These are phyloP conservation scores for Clausena lansium DNA, from an alignment of 345 rosid genomes.

Conservation along the genomic window DNA sequence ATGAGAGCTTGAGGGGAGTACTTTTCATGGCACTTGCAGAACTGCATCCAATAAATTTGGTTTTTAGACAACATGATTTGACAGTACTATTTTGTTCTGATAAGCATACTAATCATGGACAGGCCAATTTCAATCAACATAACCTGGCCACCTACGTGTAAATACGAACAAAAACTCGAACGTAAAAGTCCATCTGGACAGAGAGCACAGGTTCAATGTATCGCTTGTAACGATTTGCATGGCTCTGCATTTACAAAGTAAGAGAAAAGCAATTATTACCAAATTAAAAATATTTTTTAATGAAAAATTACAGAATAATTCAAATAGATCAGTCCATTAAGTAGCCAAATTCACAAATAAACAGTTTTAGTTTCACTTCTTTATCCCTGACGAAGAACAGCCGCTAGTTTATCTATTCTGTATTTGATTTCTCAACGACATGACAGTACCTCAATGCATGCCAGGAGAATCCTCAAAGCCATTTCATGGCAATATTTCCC, in stretches of 20 bases:
- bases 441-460: conserved; percentile 81
- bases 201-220: conserved; percentile 94
- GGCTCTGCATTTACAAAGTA: conserved; percentile 60
- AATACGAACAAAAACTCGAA: conserved; percentile 90
- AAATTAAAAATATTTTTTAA: not conserved
- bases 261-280: conserved; percentile 1
- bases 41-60: conserved; percentile 47
- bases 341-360: not conserved
- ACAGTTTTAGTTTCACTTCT: conserved; percentile 3
- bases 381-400: not conserved
- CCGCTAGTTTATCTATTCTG: not conserved
- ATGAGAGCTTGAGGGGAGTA: conserved; percentile 97
- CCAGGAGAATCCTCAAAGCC: conserved; percentile 97
- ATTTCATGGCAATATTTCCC: conserved; percentile 99
- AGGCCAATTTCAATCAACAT: conserved; percentile 1
- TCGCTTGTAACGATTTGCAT: conserved; percentile 97
- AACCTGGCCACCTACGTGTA: conserved; percentile 66
- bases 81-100: not conserved
- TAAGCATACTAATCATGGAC: not conserved
- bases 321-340: not conserved
- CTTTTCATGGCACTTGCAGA: conserved; percentile 98
- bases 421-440: not conserved
- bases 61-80: conserved; percentile 16
- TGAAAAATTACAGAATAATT: not conserved
- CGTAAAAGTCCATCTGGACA: conserved; percentile 94